A percentile compares a stretch with the other conserved stretches of the same genome.
Conservation (phyloP, 345 rosid species). For the Camelina sativa region DNA sequence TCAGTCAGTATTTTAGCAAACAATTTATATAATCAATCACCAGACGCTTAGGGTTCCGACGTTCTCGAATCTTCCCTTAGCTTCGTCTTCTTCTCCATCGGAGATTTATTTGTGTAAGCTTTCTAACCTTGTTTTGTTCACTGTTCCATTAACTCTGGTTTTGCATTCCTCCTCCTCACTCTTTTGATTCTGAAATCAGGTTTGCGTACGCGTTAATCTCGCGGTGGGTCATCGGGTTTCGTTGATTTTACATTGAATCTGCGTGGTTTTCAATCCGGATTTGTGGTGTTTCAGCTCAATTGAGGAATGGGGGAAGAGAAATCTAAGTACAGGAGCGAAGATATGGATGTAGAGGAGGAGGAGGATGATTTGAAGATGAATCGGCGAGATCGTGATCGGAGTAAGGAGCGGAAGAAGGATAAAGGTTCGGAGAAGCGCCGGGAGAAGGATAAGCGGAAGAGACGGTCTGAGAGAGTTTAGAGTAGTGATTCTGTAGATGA, state of each 20-base stretch:
- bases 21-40: neutral
- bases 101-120: conserved; percentile 31
- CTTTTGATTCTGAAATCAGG: conserved; percentile 30
- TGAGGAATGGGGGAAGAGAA: conserved; percentile 38
- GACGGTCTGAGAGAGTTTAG: conserved; percentile 56
- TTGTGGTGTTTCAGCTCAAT: conserved; percentile 23
- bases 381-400: conserved; percentile 55
- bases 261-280: conserved; percentile 3
- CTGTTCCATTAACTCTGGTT: conserved; percentile 9
- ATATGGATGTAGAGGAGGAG: conserved; percentile 36
- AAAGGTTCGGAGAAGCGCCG: conserved; percentile 53
- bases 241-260: conserved; percentile 1
- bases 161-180: neutral
- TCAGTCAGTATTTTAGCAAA: conserved; percentile 9
- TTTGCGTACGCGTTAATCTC: neutral
- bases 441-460: conserved; percentile 41
- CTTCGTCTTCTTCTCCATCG: conserved; percentile 35
- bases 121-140: neutral
- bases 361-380: conserved; percentile 58
- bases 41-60: conserved; percentile 42
- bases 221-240: neutral
- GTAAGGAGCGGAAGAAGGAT: conserved; percentile 61
- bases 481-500: conserved; percentile 60
- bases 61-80: conserved; percentile 31
- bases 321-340: conserved; percentile 28